Evolutionary conservation across 2,329 filamentous ascomycete genomes (phyloP).

Genomic region (Rugonectria rugulosa): DNA sequence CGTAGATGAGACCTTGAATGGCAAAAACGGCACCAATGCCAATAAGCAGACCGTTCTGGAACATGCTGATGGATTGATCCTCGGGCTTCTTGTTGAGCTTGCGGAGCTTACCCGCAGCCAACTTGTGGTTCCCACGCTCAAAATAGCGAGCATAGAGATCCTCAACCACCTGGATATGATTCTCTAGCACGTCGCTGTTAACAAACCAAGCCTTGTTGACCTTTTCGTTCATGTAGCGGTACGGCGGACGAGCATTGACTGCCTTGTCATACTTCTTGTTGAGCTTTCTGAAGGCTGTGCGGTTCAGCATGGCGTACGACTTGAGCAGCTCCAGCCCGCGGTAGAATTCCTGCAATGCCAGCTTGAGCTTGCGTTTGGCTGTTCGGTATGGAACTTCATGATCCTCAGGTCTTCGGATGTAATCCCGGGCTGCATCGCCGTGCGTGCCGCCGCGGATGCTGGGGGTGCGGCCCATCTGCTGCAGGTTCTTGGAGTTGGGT

Average conservation of each 20-base stretch:
- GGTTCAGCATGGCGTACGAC: conserved; percentile 87
- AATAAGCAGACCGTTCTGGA: conserved; percentile 70
- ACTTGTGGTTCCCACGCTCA: conserved; percentile 89
- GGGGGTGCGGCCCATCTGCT: conserved; percentile 61
- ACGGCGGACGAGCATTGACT: conserved; percentile 76
- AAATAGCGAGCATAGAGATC: conserved; percentile 96
- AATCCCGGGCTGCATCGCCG: conserved; percentile 54
- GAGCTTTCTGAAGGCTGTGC: conserved; percentile 94
- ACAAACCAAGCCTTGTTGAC: conserved; percentile 93
- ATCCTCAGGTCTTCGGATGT: conserved; percentile 55
- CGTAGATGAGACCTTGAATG: conserved; percentile 71
- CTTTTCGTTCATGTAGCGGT: conserved; percentile 88
- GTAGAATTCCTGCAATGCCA: conserved; percentile 92
- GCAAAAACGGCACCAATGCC: conserved; percentile 72
- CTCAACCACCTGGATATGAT: conserved; percentile 81
- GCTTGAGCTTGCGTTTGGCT: conserved; percentile 90
- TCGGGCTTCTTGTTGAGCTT: conserved; percentile 68
- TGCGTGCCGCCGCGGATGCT: conserved; percentile 42
- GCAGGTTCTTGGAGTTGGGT: conserved; percentile 67
- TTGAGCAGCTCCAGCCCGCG: conserved; percentile 90
- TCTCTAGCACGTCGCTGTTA: conserved; percentile 83
- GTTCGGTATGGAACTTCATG: conserved; percentile 79
- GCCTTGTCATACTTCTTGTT: conserved; percentile 99
- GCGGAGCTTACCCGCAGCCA: conserved; percentile 87
- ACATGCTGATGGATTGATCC: conserved; percentile 65